Base-by-base conservation (phyloP, 2,329 filamentous ascomycete species). In the Nemania serpens region DNA sequence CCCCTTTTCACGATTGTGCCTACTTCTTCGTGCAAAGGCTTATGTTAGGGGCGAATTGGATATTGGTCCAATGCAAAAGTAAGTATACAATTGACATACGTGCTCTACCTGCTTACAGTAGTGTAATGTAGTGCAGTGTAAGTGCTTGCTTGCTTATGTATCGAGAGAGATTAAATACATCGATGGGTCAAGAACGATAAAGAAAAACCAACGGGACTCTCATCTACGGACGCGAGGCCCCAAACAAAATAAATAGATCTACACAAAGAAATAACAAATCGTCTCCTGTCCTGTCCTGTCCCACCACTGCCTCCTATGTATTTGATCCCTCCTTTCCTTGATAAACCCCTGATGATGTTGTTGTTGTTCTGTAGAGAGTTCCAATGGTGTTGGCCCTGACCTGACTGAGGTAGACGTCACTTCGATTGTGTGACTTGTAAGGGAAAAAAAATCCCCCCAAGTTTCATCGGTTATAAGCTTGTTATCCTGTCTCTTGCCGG, bases 231-330 rank as follows among this genome's bases (percentile, higher is more conserved):
- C 25, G 20, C 17, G 2, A 11, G 17, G 52, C 11, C 15, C 25
- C 54, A 29, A 52, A 48, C 50, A 43, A 42, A 25, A 29, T 45
- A 45, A 15, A 20, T 7, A 7, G 25, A 29, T 29, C 25, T 54
- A 58, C 50, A 43, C 45, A 62, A 58, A 55, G 59, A 58, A 62
- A 61, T 43, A 20, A 37, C 13, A 34, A 42, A 3, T 33, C 50
- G 18, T n/a, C 48, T 15, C 50, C 33, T 58, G 41, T n/a, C n/a
- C n/a, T n/a, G n/a, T n/a, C n/a, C 47, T 29, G 3, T 7, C 25
- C 45, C 39, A 46, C 43, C 51, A 47, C 33, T 50, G n/a, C n/a
- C n/a, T n/a, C n/a, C 20, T 42, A 15, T 22, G 18, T 18, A 29
- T 49, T 18, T 29, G 25, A 29, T 29, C 25, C 25, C 22, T 33